A percentile compares a stretch with the other conserved stretches of the same genome.
phyloP scores from a whole-genome alignment of 257 asterid genomes.

The Rhazya stricta region DNA sequence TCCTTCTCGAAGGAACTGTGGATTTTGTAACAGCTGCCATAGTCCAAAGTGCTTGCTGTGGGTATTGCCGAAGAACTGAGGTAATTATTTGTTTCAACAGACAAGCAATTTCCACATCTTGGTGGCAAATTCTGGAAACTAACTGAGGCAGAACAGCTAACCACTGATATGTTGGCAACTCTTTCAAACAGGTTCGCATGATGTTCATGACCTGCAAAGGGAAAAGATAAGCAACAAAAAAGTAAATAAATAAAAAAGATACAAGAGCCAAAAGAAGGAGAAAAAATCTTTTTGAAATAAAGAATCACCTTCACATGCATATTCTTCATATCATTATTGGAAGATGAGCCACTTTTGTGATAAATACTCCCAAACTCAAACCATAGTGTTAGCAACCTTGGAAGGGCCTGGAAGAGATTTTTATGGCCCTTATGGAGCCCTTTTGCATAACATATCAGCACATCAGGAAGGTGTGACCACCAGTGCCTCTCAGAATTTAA shows the following conservation, averaged over 20 bases:
- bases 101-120: constrained; percentile 76
- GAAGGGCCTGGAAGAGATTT: constrained; percentile 96
- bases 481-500: constrained; percentile 62
- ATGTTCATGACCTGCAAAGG: constrained; percentile 62
- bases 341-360: constrained; percentile 43
- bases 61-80: constrained; percentile 75
- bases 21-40: constrained; percentile 99
- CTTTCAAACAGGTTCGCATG: constrained; percentile 89
- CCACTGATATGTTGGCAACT: constrained; percentile 96
- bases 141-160: constrained; percentile 89
- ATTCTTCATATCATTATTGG: constrained; percentile 64
- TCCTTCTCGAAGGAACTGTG: constrained; percentile 79
- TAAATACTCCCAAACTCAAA: constrained; percentile 82
- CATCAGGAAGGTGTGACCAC: constrained; percentile 93
- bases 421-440: constrained; percentile 95
- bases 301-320: constrained; percentile 60
- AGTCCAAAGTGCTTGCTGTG: constrained; percentile 98
- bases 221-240: not conserved
- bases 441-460: constrained; percentile 76
- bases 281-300: constrained; percentile 12
- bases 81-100: constrained; percentile 82
- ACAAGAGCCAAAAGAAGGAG: not conserved
- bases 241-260: constrained; percentile 10
- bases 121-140: constrained; percentile 98
- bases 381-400: constrained; percentile 91